Conservation (phyloP, 352 stramenopile genomes). For the Phytophthora melonis region DNA sequence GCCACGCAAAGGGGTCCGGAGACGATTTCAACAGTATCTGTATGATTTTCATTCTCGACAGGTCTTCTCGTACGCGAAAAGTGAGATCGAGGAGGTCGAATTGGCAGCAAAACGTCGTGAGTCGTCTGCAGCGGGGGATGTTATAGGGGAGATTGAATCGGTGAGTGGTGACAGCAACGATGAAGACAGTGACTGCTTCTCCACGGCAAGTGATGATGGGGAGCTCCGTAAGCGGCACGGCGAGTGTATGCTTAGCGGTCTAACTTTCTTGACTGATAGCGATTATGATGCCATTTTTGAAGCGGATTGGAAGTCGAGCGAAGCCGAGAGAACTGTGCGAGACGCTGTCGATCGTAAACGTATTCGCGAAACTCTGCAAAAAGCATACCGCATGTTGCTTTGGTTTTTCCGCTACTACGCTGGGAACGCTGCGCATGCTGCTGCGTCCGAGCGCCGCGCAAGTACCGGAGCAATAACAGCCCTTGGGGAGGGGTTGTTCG, state of each 20-base stretch:
- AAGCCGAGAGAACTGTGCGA: slow-evolving; percentile 63
- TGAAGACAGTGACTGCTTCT: neutral
- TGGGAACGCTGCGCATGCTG: slow-evolving; percentile 29
- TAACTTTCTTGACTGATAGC: slow-evolving; percentile 34
- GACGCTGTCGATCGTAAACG: slow-evolving; percentile 75
- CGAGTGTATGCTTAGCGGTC: slow-evolving; percentile 43
- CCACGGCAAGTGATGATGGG: neutral
- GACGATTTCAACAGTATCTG: slow-evolving; percentile 55
- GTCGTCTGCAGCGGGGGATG: neutral
- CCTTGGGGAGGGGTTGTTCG: slow-evolving; percentile 46
- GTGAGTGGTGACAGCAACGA: neutral
- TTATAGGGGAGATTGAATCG: neutral
- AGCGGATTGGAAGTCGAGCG: slow-evolving; percentile 56
- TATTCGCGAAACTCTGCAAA: slow-evolving; percentile 52
- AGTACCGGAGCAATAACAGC: slow-evolving; percentile 2
- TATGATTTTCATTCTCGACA: slow-evolving; percentile 70
- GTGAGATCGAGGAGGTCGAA: slow-evolving; percentile 20
- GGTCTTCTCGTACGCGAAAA: slow-evolving; percentile 59
- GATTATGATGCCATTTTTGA: slow-evolving; percentile 64
- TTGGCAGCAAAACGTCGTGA: slow-evolving; percentile 1
- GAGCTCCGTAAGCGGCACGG: slow-evolving; percentile 7
- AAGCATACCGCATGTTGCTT: slow-evolving; percentile 66
- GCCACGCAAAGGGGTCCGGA: slow-evolving; percentile 36
- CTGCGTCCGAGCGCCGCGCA: slow-evolving; percentile 17
- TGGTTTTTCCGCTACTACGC: slow-evolving; percentile 75